Base-by-base conservation (phyloP, 106 monocot genomes). In the Amphibolis antarctica region DNA sequence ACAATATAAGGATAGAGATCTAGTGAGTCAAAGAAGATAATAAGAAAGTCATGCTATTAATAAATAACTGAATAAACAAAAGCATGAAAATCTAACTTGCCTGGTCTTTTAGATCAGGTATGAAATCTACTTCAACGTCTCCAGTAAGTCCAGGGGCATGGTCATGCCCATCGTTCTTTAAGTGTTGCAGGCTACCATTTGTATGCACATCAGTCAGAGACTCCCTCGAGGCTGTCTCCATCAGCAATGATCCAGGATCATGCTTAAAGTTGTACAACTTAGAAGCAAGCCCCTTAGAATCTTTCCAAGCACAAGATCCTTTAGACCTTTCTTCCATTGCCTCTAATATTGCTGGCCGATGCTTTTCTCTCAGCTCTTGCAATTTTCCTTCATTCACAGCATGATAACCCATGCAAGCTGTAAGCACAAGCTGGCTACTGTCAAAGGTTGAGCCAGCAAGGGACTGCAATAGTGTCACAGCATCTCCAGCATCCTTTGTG, bases 401-500 rank as follows among this genome's bases (percentile, higher is more conserved):
- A 60, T 84, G 94, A 71, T 80, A 89, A 55, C 86, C 94, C 89
- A 94, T 89, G 63, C 86, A 94, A 67, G 94, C 94, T 68, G 79
- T 89, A 66, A 94, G 59, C 6, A 94, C 94, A 74, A 94, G 81
- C 44, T 89, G 94, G 60, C 94, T 94, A 62, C 89, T 89, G 60
- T 94, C 94, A 60, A 94, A 94, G 27, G 94, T 94, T 66, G 94
- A 94, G 22, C 89, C 83, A 66, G 89, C 77, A 66, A 94, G 86
- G 13, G 94, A 86, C 60, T 94, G 94, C 53, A 94, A 66, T 63
- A 94, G 44, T 59, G 84, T 94, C 63, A 94, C 75, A 54, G 86
- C 94, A 82, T 94, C 94, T 71, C 94, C 94, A 66, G 94, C 86
- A 84, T 94, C 94, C 71, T 86, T 89, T 57, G 89, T 84, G 15